Evolutionary conservation across 495 filamentous ascomycete species (phyloP).

Genomic region (Collariella sp.): DNA sequence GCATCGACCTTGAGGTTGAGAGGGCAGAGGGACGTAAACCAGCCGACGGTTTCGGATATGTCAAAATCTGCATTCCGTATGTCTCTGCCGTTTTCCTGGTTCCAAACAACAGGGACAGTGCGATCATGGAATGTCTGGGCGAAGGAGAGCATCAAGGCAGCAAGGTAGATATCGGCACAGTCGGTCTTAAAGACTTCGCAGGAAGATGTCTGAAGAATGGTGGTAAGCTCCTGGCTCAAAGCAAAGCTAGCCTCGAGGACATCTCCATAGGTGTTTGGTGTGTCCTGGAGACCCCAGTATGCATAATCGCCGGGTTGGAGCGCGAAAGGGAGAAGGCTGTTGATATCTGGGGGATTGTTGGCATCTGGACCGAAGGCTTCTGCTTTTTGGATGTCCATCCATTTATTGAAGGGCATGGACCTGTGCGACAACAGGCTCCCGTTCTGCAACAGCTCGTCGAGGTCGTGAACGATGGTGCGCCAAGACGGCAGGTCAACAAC

Average conservation of each 20-base stretch:
- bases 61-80: slow-evolving; percentile 29
- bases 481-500: slow-evolving; percentile 65
- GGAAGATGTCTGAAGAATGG: slow-evolving; percentile 34
- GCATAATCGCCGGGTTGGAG: slow-evolving; percentile 31
- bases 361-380: slow-evolving; percentile 23
- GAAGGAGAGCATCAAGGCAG: slow-evolving; percentile 43
- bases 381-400: slow-evolving; percentile 42
- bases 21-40: slow-evolving; percentile 42
- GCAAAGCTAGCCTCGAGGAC: slow-evolving; percentile 33
- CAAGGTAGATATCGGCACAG: slow-evolving; percentile 41
- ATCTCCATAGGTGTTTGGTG: slow-evolving; percentile 39
- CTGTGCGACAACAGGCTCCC: slow-evolving; percentile 32
- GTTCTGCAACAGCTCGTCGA: slow-evolving; percentile 53
- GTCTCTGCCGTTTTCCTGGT: slow-evolving; percentile 41
- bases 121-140: slow-evolving; percentile 45
- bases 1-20: slow-evolving; percentile 26
- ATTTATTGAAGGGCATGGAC: slow-evolving; percentile 55
- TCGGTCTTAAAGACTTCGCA: slow-evolving; percentile 40
- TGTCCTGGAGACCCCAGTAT: slow-evolving; percentile 42
- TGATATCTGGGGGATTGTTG: too few relatives aligned
- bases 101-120: slow-evolving; percentile 45
- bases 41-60: slow-evolving; percentile 41
- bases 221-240: slow-evolving; percentile 35
- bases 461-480: slow-evolving; percentile 57
- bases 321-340: slow-evolving; percentile 22